These are phyloP conservation scores for Microcos paniculata DNA, from an alignment of 345 rosid species.

Conservation along the genomic window DNA sequence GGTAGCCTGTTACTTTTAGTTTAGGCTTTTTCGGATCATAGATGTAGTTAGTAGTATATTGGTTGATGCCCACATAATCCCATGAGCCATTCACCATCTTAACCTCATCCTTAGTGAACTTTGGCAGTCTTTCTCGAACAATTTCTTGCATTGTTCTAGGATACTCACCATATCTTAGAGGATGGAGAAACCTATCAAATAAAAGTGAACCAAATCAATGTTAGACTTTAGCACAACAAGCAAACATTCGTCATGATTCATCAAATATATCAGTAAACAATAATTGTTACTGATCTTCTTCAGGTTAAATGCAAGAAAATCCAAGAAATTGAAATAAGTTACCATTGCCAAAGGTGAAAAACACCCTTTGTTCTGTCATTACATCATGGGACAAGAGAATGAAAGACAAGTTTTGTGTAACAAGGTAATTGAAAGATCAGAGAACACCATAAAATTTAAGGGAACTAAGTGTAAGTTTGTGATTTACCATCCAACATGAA, in stretches of 20 bases:
- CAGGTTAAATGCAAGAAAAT: neutral
- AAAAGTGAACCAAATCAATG: neutral
- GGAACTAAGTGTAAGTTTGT: neutral
- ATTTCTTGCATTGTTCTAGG: constrained; percentile 59
- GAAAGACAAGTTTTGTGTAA: too few species aligned
- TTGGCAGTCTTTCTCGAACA: constrained; percentile 50
- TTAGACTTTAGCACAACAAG: neutral
- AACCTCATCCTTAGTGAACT: constrained; percentile 36
- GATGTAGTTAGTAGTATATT: constrained; percentile 50
- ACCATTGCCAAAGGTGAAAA: too few species aligned
- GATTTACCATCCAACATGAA: constrained; percentile 66
- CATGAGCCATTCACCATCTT: constrained; percentile 51
- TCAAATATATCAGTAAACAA: neutral
- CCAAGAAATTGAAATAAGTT: neutral
- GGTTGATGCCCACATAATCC: constrained; percentile 55
- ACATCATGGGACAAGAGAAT: too few species aligned
- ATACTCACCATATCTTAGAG: constrained; percentile 65
- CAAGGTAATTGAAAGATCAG: too few species aligned
- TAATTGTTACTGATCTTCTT: neutral
- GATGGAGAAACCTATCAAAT: constrained; percentile 54
- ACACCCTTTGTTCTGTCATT: too few species aligned
- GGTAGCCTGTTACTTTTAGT: constrained; percentile 39
- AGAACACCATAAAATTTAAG: too few species aligned
- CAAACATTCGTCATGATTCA: too few species aligned
- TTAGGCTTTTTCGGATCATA: constrained; percentile 32